Percentiles rank a stretch among this genome's conserved stretches.
Conservation (phyloP, 148 eudicot genomes). For the Heliosperma pusillum region DNA sequence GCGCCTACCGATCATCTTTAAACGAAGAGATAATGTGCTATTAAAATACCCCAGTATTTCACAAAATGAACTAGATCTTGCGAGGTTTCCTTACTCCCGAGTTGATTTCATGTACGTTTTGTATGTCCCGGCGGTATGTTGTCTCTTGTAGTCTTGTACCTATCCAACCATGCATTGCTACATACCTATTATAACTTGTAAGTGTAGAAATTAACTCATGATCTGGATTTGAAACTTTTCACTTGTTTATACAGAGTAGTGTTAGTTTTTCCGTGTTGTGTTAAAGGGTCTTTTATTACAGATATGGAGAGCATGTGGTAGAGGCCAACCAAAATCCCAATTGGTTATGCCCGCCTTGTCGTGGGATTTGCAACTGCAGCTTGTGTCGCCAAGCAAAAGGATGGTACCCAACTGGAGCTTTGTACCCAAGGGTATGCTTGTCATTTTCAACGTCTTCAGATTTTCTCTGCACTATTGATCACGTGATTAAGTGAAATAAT, state of each 20-base stretch:
- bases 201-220: too few relatives aligned
- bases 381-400: conserved; percentile 88
- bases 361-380: conserved; percentile 98
- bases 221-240: too few relatives aligned
- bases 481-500: background rate
- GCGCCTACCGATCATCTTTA: background rate
- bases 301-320: conserved; percentile 88
- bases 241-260: too few relatives aligned
- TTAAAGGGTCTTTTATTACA: conserved; percentile 29
- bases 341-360: conserved; percentile 89
- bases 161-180: background rate
- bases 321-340: conserved; percentile 80
- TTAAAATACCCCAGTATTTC: background rate
- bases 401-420: conserved; percentile 75
- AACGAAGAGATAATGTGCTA: too few relatives aligned
- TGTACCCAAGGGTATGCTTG: conserved; percentile 55
- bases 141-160: background rate
- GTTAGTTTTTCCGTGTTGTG: background rate
- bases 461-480: background rate
- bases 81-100: too few relatives aligned
- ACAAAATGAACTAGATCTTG: background rate
- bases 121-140: background rate
- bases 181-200: background rate
- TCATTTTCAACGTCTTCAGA: background rate
- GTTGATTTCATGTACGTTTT: background rate